Base-by-base conservation (phyloP, 441 rosid genomes). In the Bruguiera hainesii region DNA sequence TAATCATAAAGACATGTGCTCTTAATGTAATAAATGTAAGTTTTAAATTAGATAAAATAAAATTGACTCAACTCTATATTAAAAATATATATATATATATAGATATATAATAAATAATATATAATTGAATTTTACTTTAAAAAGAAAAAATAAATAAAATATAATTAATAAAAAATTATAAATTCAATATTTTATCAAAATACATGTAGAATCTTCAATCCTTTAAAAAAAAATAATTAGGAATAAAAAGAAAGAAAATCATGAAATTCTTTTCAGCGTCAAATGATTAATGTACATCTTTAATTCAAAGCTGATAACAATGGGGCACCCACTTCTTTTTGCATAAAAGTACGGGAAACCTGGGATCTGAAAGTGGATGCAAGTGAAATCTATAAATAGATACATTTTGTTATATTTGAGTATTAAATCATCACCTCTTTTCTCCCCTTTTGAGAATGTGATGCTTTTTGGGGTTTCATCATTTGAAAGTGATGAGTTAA, bases 281-380 rank as follows among this genome's bases (percentile, higher is more conserved):
- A 25, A 56, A 46, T 39, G 48, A 39, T 60, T 58, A 57, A 65
- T 69, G 57, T 56, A 37, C 39, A 21, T 31, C 59, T 76, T 60
- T 65, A 18, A 39, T 39, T 53, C 28, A 72, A 56, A 69, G 71
- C 15, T 65, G 71, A 31, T 51, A 21, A 58, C 21, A 48, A 51
- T 39, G 23, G 61, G 61, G 68, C 68, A 71, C 64, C 73, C 31
- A 67, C 56, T 11, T 52, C 63, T 4, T 71, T 23, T 37, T 67
- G 84, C 88, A 82, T 84, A 83, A 76, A 84, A 84, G 88, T 80
- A 82, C 77, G 83, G 84, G 82, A 79, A 77, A 65, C 74, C 76
- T 57, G 72, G 78, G 81, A 76, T 76, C 73, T 69, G 57, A 66
- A 75, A 77, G 72, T 48, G 65, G 56, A 61, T 68, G 58, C 58